Evolutionary conservation across 1,139 yeast genomes (phyloP), one percentile per base, ranked within the genome.

Genomic region (Pichia sp.): DNA sequence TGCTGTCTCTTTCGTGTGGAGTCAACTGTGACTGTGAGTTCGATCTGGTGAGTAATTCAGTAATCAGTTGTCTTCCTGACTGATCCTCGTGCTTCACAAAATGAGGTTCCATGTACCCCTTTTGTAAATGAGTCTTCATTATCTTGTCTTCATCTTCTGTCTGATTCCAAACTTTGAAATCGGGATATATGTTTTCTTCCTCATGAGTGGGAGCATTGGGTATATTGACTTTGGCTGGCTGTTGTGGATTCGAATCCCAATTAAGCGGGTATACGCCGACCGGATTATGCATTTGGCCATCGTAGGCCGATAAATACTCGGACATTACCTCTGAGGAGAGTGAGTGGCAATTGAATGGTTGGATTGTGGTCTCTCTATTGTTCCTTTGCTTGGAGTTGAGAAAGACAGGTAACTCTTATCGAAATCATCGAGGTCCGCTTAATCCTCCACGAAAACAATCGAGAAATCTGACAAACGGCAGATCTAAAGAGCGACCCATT

Each of bases 91-190:
- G 80, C 39, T 75, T 67, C 1, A 84, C 87, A 41, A 68, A 70
- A 0, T 86, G 77, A 2, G 79, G 70, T 49, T 81, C 80, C 48
- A 71, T 72, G 59, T 73, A 80, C 8, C 91, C 90, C 60, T 82
- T 79, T 46, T 81, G 82, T 21, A 83, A 71, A 61, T 74, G 74
- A 44, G 69, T 73, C 23, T 74, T 66, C 59, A 81, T 75, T 5
- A 80, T 64, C 3, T 69, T 69, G 59, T 81, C 85, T 51, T 85
- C 81, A 40, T 75, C 76, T 4, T 77, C 63, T 10, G 78, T 77
- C 61, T 85, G 91, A 50, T 74, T 71, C 96, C 96, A 89, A 0
- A 95, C 88, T 52, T 73, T 73, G 65, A 82, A 88, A 68, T 89
- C 96, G 0, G 96, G 96, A 62, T 78, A 85, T 2, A 77, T 70